Conservation (phyloP, 495 filamentous ascomycete genomes). For the Penicillium verhagenii region DNA sequence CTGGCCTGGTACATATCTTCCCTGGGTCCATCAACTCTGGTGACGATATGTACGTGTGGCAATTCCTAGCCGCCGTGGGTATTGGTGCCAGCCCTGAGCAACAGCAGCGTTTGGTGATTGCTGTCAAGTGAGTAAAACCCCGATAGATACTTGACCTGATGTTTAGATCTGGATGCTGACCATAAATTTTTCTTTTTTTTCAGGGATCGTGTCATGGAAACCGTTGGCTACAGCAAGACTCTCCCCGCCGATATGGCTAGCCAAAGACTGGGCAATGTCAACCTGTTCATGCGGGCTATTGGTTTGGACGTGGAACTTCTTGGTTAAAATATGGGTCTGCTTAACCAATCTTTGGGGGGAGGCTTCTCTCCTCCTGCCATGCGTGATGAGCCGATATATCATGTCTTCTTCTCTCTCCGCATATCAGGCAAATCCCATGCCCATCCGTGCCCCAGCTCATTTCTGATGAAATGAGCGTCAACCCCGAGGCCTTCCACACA, state of each 20-base stretch:
- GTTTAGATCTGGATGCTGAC: conserved; percentile 18
- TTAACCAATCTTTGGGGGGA: background rate
- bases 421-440: background rate
- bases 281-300: conserved; percentile 97
- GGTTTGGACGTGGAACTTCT: conserved; percentile 94
- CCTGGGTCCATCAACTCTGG: conserved; percentile 76
- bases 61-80: conserved; percentile 91
- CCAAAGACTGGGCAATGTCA: conserved; percentile 83
- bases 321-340: conserved; percentile 49
- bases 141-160: background rate
- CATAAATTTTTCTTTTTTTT: too few relatives aligned
- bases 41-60: conserved; percentile 95
- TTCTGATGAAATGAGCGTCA: background rate
- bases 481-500: conserved; percentile 3
- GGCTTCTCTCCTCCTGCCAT: background rate
- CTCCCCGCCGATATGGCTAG: conserved; percentile 81
- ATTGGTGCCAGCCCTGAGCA: conserved; percentile 90
- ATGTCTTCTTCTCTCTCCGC: background rate
- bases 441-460: background rate
- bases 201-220: conserved; percentile 95
- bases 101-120: conserved; percentile 89
- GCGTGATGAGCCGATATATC: background rate
- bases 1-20: conserved; percentile 79
- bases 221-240: conserved; percentile 79
- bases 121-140: conserved; percentile 69